Conservation (phyloP, 257 asterid genomes). For the Solanum sejunctum region DNA sequence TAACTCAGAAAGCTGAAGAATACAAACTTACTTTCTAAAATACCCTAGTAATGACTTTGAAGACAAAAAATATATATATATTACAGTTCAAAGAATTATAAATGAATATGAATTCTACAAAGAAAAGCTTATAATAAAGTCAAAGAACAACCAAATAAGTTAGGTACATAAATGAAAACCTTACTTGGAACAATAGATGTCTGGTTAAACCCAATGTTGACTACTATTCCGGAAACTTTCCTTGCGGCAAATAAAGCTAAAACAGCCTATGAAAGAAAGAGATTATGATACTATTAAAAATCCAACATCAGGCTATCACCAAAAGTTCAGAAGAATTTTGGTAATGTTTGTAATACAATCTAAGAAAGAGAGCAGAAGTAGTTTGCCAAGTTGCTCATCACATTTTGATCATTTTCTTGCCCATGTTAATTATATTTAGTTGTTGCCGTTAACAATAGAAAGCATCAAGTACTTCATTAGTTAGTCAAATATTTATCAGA, state of each 20-base stretch:
- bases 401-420: neutral
- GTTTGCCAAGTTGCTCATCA: neutral
- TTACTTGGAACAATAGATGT: slow-evolving; percentile 91
- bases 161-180: neutral
- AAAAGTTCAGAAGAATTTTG: neutral
- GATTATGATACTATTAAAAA: neutral
- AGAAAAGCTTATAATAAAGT: neutral
- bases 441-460: neutral
- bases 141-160: neutral
- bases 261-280: slow-evolving; percentile 45
- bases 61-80: neutral
- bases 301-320: neutral
- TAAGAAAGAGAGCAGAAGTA: neutral
- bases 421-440: neutral
- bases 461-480: neutral
- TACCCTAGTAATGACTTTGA: neutral
- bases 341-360: neutral
- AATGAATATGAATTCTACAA: neutral
- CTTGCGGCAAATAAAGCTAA: slow-evolving; percentile 89
- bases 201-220: slow-evolving; percentile 88
- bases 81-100: neutral
- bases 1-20: neutral
- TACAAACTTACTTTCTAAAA: neutral
- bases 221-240: slow-evolving; percentile 81
- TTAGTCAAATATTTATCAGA: neutral